Percentiles rank a stretch among this genome's conserved stretches.
phyloP scores from a whole-genome alignment of 768 basidiomycete species.

The Cyathus striatus region DNA sequence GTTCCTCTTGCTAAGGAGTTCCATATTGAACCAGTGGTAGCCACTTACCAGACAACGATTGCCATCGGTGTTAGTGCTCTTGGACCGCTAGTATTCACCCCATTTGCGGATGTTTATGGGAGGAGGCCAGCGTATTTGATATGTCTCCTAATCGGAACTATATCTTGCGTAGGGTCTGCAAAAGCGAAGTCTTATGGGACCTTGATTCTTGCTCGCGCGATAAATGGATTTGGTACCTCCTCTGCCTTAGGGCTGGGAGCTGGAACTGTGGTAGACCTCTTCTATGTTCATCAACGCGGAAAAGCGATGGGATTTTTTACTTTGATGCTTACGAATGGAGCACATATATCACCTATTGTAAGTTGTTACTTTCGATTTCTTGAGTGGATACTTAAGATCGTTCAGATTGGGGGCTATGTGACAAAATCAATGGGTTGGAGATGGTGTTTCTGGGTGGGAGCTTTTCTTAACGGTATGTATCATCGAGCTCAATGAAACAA shows the following conservation, averaged over 20 bases:
- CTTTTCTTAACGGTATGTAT: constrained; percentile 28
- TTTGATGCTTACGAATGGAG: constrained; percentile 34
- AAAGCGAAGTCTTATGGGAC: constrained; percentile 25
- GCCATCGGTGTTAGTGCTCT: constrained; percentile 29
- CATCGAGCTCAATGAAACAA: neutral
- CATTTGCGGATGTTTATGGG: constrained; percentile 36
- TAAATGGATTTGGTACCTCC: constrained; percentile 30
- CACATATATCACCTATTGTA: constrained; percentile 36
- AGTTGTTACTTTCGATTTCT: constrained; percentile 6
- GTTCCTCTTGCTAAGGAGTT: constrained; percentile 31
- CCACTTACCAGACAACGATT: constrained; percentile 34
- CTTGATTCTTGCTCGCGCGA: constrained; percentile 26
- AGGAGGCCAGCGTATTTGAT: constrained; percentile 30
- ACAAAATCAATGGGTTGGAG: constrained; percentile 29
- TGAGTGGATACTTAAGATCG: neutral
- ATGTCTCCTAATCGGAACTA: constrained; percentile 27
- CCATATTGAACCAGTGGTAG: constrained; percentile 27
- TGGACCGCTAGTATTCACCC: constrained; percentile 31
- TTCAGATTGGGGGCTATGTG: constrained; percentile 31
- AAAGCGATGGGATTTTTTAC: constrained; percentile 39
- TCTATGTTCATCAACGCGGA: constrained; percentile 31
- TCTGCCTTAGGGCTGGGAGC: constrained; percentile 32
- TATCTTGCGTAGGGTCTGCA: constrained; percentile 26
- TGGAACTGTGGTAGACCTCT: constrained; percentile 32
- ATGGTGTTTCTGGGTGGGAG: constrained; percentile 39